Evolutionary conservation across 2,329 filamentous ascomycete species (phyloP), one percentile per base, ranked within the genome.

Genomic region (Talaromyces sp.): DNA sequence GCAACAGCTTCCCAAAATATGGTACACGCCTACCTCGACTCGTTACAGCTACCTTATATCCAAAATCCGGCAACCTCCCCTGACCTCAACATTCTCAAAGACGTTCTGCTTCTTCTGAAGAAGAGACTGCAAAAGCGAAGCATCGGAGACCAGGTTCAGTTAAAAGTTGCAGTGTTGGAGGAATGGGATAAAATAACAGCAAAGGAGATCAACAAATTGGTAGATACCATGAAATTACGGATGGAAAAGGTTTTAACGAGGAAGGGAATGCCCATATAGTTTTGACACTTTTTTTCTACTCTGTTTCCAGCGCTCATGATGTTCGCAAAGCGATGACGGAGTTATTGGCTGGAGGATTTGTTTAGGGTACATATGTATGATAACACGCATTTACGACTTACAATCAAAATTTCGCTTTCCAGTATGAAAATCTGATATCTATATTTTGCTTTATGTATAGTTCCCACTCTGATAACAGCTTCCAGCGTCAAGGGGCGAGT

Each of bases 141-240:
- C 19, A 59, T 61, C 21, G 39, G 33, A 15, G 57, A 61, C 36
- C 48, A 61, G 36, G 22, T n/a, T 15, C 45, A 61, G 15, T 54
- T 61, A 36, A 59, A 57, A 25, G 37, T 48, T 19, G 60, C 56
- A 9, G 53, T 61, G 10, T 39, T 61, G 45, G 60, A 61, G 39
- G 60, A 61, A 48, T 61, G 60, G 60, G 60, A 61, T 21, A 57
- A 50, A 39, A 59, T 61, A 11, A 59, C 60, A 10, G 57, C 57
- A 6, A 56, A 55, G 28, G 60, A 61, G 25, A 61, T 61, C 39
- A 61, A 61, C 15, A 61, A 59, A 57, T 50, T 61, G 41, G 60
- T 61, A 11, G 60, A 61, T 45, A 46, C 45, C n/a, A 61, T 61
- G 60, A 61, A 61, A 19, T 25, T 50, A 28, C 61, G 62, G 19